These are phyloP conservation scores for Aristolochia fimbriata DNA, from an alignment of 164 flowering plant genomes.

Conservation along the genomic window DNA sequence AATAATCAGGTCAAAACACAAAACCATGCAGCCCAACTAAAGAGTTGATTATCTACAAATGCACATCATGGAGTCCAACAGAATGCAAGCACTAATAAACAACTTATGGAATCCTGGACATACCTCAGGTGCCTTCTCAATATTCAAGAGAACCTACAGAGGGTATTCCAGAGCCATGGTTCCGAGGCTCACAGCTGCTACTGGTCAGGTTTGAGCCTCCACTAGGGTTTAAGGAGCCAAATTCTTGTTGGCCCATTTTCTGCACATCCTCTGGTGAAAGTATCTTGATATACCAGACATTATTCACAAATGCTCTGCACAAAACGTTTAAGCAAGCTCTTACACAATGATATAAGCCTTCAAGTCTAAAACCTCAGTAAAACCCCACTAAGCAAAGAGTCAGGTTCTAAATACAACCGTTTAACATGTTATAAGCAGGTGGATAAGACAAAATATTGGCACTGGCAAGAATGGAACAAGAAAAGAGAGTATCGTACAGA, in stretches of 20 bases:
- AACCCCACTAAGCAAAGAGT: too few relatives aligned
- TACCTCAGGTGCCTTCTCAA: conserved; percentile 17
- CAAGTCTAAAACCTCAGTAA: too few relatives aligned
- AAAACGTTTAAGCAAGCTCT: not conserved
- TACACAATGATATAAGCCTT: not conserved
- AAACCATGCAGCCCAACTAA: too few relatives aligned
- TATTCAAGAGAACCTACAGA: conserved; percentile 32
- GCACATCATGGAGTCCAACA: too few relatives aligned
- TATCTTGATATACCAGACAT: conserved; percentile 84
- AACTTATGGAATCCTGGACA: not conserved
- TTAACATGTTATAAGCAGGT: not conserved
- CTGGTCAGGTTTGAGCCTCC: conserved; percentile 24
- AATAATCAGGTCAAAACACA: too few relatives aligned
- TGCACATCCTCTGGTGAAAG: conserved; percentile 75
- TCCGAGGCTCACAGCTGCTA: conserved; percentile 23
- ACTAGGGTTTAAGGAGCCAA: conserved; percentile 24
- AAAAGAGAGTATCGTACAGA: not conserved
- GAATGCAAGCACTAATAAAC: not conserved
- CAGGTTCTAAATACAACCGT: too few relatives aligned
- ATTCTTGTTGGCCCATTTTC: conserved; percentile 44
- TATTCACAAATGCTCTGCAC: conserved; percentile 72
- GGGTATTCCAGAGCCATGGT: conserved; percentile 23
- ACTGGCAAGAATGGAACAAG: not conserved
- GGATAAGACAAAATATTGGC: not conserved
- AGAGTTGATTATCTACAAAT: too few relatives aligned